Conservation (phyloP, 2,329 filamentous ascomycete species). For the Aureobasidium zeae region DNA sequence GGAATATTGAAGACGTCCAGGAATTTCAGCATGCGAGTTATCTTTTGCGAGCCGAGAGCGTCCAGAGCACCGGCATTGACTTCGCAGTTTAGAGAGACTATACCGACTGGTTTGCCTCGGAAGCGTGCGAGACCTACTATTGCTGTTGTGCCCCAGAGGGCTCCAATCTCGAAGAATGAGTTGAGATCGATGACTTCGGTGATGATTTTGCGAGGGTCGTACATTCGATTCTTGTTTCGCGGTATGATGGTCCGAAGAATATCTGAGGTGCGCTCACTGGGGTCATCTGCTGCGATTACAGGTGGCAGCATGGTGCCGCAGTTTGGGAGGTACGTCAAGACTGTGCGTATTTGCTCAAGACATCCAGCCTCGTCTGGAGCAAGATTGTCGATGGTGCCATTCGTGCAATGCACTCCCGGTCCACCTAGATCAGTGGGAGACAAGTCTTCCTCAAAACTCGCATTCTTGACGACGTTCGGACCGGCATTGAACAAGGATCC, state of each 20-base stretch:
- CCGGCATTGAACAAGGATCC: constrained; percentile 56
- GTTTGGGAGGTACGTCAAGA: constrained; percentile 51
- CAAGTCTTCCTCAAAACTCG: constrained; percentile 56
- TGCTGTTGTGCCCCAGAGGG: constrained; percentile 52
- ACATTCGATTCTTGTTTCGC: constrained; percentile 50
- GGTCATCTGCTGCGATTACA: constrained; percentile 35
- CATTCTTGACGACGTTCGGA: constrained; percentile 51
- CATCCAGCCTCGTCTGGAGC: constrained; percentile 52
- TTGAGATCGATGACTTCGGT: constrained; percentile 45
- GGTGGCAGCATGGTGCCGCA: constrained; percentile 49
- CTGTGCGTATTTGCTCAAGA: constrained; percentile 50
- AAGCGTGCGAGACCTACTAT: constrained; percentile 53
- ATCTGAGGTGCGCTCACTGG: constrained; percentile 40
- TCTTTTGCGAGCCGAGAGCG: constrained; percentile 51
- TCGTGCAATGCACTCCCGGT: constrained; percentile 52
- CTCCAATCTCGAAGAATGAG: constrained; percentile 56
- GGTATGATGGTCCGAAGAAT: constrained; percentile 49
- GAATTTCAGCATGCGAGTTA: constrained; percentile 52
- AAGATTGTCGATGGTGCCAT: constrained; percentile 58
- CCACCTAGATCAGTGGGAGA: constrained; percentile 52
- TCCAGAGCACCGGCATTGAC: constrained; percentile 54
- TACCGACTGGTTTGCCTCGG: constrained; percentile 48
- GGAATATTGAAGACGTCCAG: constrained; percentile 58
- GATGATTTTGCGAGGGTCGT: constrained; percentile 50
- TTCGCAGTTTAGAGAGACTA: constrained; percentile 53